Conservation (phyloP, 208 protist genomes). For the Leishmania aethiopica region DNA sequence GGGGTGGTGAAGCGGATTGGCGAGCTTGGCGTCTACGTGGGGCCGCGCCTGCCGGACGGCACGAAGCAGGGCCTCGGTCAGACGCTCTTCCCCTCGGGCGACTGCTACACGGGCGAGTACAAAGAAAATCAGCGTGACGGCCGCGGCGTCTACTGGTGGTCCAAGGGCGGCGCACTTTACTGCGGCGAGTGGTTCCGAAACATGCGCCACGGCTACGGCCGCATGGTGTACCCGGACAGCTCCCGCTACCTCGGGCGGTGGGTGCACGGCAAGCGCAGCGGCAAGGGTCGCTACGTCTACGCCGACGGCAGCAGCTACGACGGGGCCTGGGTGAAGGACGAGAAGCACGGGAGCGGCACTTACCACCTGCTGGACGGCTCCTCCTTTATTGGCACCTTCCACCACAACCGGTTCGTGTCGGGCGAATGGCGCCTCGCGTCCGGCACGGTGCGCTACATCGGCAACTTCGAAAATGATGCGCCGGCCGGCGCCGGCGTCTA, state of each 20-base stretch:
- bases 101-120: constrained; percentile 89
- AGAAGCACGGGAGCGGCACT: constrained; percentile 76
- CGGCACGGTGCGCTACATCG: constrained; percentile 75
- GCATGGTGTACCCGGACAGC: constrained; percentile 88
- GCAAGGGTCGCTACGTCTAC: constrained; percentile 81
- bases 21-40: constrained; percentile 89
- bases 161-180: constrained; percentile 62
- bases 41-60: constrained; percentile 63
- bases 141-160: constrained; percentile 82
- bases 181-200: constrained; percentile 68
- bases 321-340: constrained; percentile 70
- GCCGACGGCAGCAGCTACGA: constrained; percentile 89
- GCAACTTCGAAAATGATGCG: constrained; percentile 76
- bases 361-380: constrained; percentile 81
- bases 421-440: constrained; percentile 87
- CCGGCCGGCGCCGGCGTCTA: constrained; percentile 85
- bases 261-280: constrained; percentile 68
- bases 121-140: constrained; percentile 79
- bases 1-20: constrained; percentile 87
- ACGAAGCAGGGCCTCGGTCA: constrained; percentile 90
- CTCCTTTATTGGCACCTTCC: constrained; percentile 74
- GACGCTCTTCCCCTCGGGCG: constrained; percentile 84
- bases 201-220: constrained; percentile 77
- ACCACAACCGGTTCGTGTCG: constrained; percentile 69
- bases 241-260: constrained; percentile 81